Base-by-base conservation (phyloP, 345 rosid species). In the Euphorbia tirucalli region DNA sequence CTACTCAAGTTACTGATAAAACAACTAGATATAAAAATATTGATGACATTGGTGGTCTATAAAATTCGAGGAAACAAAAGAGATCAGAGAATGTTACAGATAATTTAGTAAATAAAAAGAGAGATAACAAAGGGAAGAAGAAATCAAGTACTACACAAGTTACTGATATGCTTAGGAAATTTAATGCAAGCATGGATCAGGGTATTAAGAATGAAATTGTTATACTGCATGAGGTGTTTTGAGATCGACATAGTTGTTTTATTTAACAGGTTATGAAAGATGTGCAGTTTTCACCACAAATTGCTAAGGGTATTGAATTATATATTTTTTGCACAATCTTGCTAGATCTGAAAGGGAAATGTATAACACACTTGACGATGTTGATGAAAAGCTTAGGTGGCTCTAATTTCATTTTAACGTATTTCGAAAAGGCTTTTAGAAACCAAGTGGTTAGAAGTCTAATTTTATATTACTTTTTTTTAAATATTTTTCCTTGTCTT, bases 281-380 rank as follows among this genome's bases (percentile, higher is more conserved):
- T 35, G 39, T 35, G 3, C n/a, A n/a, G n/a, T n/a, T n/a, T 3
- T 7, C 39, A 35, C 39, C 39, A 35, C 39, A 35, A 19, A 37
- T 35, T 3, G 7, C 7, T 35, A 35, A 7, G 39, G 39, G 39
- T 35, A 3, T 7, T 35, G 39, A 35, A 3, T 3, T 35, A 3
- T 7, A 35, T 35, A 16, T 39, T 43, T 64, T 64, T 5, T 18
- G 19, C n/a, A 64, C 31, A 11, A 4, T 11, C 2, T 64, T 64
- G 32, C 10, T 64, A 64, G n/a, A 9, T 64, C 68, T 22, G 19
- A 41, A 25, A 64, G 68, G 7, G 52, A 64, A 50, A 64, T 64
- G 68, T 64, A 64, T 7, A 21, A 9, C 10, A 41, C 54, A 41
- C 46, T 41, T 41, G 1, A 11, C 4, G 46, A 41, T 41, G 46